Conservation (phyloP, 345 rosid species). For the Passiflora organensis region DNA sequence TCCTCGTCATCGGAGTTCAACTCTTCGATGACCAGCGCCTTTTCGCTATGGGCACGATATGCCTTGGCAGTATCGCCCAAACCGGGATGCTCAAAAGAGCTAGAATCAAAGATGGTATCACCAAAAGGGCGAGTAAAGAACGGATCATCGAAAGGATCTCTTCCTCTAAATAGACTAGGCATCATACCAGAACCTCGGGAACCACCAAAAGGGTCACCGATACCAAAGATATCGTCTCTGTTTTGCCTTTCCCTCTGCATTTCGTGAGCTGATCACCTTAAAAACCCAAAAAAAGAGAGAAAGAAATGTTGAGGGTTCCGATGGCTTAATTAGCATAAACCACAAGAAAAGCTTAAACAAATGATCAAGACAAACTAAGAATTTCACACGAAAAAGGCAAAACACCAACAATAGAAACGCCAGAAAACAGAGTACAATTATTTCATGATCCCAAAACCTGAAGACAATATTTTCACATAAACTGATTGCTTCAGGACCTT, state of each 20-base stretch:
- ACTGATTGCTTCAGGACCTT: too few species aligned
- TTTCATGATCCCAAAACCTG: too few species aligned
- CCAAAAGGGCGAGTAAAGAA: conserved; percentile 58
- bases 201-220: conserved; percentile 36
- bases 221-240: conserved; percentile 24
- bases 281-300: not conserved
- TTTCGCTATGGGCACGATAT: conserved; percentile 9
- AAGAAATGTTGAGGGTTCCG: not conserved
- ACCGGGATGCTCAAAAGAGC: conserved; percentile 17
- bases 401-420: too few species aligned
- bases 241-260: conserved; percentile 50
- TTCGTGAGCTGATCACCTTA: not conserved
- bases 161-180: conserved; percentile 50
- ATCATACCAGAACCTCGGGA: conserved; percentile 34
- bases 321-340: not conserved
- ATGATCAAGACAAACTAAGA: too few species aligned
- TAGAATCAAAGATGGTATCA: conserved; percentile 33
- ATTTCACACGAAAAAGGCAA: too few species aligned
- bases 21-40: conserved; percentile 60
- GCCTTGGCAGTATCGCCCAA: conserved; percentile 17
- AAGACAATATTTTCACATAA: too few species aligned
- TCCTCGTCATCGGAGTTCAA: conserved; percentile 49
- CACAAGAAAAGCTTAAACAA: too few species aligned
- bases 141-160: conserved; percentile 74
- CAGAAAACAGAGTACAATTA: too few species aligned